These are phyloP conservation scores for Balamuthia mandrillaris DNA, from an alignment of 208 protist species.

Conservation along the genomic window DNA sequence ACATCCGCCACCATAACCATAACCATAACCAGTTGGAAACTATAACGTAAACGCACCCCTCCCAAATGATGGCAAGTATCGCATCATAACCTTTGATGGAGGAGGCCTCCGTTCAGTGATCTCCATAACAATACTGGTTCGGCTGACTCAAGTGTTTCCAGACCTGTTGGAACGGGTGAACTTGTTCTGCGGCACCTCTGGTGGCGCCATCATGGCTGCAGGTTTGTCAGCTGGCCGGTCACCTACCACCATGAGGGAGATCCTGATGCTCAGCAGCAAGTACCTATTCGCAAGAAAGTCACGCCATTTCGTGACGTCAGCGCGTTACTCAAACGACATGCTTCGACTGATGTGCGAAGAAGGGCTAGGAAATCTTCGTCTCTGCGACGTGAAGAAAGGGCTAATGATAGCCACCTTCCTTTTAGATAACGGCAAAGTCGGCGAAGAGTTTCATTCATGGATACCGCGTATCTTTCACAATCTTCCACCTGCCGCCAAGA, in stretches of 20 bases:
- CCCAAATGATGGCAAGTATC: slow-evolving; percentile 21
- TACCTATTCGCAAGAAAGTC: not conserved
- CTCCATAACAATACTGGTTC: slow-evolving; percentile 8
- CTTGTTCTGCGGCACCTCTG: slow-evolving; percentile 6
- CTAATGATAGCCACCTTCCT: not conserved
- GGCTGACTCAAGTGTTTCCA: slow-evolving; percentile 6
- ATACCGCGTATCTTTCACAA: slow-evolving; percentile 12
- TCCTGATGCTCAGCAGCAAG: not conserved
- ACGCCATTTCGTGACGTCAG: not conserved
- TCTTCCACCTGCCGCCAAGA: not conserved
- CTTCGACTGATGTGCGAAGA: not conserved
- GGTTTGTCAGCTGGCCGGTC: not conserved
- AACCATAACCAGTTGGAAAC: not conserved
- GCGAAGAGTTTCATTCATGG: slow-evolving; percentile 20
- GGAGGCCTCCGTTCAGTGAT: not conserved
- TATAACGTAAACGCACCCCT: not conserved
- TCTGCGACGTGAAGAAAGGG: not conserved
- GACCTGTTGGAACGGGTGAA: slow-evolving; percentile 16
- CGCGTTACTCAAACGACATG: not conserved
- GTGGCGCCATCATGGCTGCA: not conserved
- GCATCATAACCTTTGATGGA: slow-evolving; percentile 11
- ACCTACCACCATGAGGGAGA: not conserved
- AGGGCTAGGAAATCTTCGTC: not conserved
- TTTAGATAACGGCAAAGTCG: not conserved
- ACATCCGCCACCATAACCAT: not conserved